Percentiles rank a stretch among this genome's conserved stretches.
Conservation (phyloP, 148 eudicot species). For the Rhododendron mucronatum region DNA sequence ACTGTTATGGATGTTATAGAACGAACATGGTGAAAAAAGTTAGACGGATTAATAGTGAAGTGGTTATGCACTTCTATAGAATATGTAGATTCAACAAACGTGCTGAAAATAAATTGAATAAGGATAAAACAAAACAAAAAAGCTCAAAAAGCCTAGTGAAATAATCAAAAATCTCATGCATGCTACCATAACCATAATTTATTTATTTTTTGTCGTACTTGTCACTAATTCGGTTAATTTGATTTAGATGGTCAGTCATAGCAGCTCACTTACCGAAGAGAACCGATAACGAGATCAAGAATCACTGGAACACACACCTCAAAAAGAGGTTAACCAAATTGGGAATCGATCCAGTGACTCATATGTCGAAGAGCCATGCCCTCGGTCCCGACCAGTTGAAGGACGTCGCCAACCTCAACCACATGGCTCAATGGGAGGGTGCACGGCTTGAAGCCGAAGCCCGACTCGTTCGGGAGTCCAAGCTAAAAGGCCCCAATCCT, state of each 20-base stretch:
- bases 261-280: slow-evolving; percentile 35
- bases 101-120: too few species aligned
- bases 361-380: slow-evolving; percentile 30
- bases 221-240: background rate
- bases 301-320: slow-evolving; percentile 38
- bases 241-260: slow-evolving; percentile 36
- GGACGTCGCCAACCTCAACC: slow-evolving; percentile 26
- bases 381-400: slow-evolving; percentile 12
- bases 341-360: slow-evolving; percentile 42
- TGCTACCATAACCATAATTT: background rate
- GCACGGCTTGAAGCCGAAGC: slow-evolving; percentile 48
- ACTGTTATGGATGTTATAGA: too few species aligned
- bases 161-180: background rate
- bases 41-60: too few species aligned
- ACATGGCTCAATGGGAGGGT: slow-evolving; percentile 49
- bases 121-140: too few species aligned
- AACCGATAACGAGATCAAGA: slow-evolving; percentile 41
- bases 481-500: background rate
- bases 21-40: too few species aligned
- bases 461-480: slow-evolving; percentile 25
- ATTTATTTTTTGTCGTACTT: background rate
- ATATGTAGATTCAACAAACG: too few species aligned
- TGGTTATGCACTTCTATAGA: too few species aligned
- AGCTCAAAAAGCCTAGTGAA: too few species aligned
- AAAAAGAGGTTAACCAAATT: slow-evolving; percentile 31